Base-by-base conservation (phyloP, 306 rosid species). In the Trifolium dubium region DNA sequence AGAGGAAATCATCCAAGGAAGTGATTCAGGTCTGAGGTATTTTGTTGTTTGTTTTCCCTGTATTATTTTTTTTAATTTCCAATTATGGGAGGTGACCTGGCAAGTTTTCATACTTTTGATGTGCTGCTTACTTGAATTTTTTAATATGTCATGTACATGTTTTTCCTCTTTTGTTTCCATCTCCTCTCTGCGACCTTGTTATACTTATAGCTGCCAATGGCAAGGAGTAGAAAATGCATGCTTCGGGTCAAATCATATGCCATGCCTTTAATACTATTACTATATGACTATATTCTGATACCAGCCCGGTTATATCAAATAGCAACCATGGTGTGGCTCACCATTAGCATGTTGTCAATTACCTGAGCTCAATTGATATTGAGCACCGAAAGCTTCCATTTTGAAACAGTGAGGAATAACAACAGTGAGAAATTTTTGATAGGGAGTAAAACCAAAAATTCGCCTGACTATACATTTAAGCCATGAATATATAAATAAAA, bases 1-100 rank as follows among this genome's bases (percentile, higher is more conserved):
- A 90, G 67, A 91, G 85, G 19, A 91, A 89, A 75, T 91, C 92
- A 47, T 91, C 91, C 58, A 80, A 84, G 44, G 88, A 69, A 31
- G 82, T 62, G 30, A 82, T 35, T 82, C 86, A 35, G 77, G 80
- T 54, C 71, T 55, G 61, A 70, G 83, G 31, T 66, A 74, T 62
- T 62, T 17, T 40, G 53, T 10, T 18, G 31, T 18, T 39, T 64
- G 5, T 18, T 64, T 64, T 37, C 51, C 18, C 34, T 17, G 10
- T 17, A 39, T 9, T 2, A 34, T 18, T 5, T 5, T 40, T 14
- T 35, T 64, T 10, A 5, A 64, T 17, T 40, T 64, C 34, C 13
- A 19, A 11, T 40, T 64, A 9, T 23, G 32, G 15, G 30, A 64
- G 40, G 15, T 40, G 34, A 40, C n/a, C 18, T 19, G 54, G 34